phyloP scores from a whole-genome alignment of 208 protist species.

The Blastocrithidia nonstop region DNA sequence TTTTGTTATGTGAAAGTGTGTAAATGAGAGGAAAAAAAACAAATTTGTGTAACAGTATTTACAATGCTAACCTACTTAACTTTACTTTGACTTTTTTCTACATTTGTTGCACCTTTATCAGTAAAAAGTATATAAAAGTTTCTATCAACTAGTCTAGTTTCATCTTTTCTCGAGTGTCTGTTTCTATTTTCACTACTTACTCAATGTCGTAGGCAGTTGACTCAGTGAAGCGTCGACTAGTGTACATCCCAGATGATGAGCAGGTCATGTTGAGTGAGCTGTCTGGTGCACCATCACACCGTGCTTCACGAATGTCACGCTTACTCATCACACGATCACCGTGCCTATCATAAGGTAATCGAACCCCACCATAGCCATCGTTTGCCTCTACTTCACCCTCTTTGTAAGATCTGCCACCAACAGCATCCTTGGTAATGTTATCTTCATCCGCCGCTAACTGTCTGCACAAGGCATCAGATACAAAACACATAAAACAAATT shows the following conservation, averaged over 20 bases:
- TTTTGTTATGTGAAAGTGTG: too few species aligned
- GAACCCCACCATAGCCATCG: conserved; percentile 12
- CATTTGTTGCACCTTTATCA: too few species aligned
- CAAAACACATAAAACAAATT: too few species aligned
- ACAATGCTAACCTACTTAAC: background rate
- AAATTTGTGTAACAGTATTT: too few species aligned
- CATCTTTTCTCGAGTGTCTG: background rate
- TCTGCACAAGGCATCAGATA: too few species aligned
- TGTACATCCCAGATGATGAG: conserved; percentile 64
- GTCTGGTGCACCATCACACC: conserved; percentile 27
- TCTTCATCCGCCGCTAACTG: too few species aligned
- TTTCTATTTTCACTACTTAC: background rate
- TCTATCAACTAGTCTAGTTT: background rate
- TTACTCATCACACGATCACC: too few species aligned
- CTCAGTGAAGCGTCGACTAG: conserved; percentile 33
- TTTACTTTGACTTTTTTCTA: too few species aligned
- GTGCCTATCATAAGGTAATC: too few species aligned
- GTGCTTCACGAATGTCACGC: conserved; percentile 22
- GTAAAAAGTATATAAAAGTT: background rate
- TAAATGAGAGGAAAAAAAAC: too few species aligned
- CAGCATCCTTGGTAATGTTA: background rate
- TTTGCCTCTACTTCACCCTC: background rate
- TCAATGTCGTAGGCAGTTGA: conserved; percentile 7
- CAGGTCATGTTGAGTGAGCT: conserved; percentile 23
- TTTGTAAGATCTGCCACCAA: background rate